Base-by-base conservation (phyloP, 345 rosid species). In the Populus tremula region DNA sequence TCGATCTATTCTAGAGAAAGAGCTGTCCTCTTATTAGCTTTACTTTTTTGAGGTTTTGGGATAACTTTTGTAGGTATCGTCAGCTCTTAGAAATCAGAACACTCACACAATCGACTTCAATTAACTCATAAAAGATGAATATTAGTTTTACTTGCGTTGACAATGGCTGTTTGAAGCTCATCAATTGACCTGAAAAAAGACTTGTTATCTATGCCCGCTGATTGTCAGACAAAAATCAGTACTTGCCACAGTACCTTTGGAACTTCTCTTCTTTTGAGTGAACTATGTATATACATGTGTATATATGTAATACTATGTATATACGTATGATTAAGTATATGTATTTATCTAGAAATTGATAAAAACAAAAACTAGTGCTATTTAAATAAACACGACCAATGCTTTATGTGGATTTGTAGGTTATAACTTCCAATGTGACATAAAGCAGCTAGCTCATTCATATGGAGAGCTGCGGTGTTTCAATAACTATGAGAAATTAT, bases 341-440 rank as follows among this genome's bases (percentile, higher is more conserved):
- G 11, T 36, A 1, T 67, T 54, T 10, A 7, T 74, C 8, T 20
- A 41, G 74, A 16, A 36, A 59, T 38, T 10, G 31, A 18, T n/a
- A 38, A 45, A 29, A 63, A 43, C 11, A 2, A 65, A 29, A 39
- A n/a, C 11, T n/a, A 39, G 23, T 31, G 54, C 67, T 18, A 59
- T 69, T 35, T 41, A 64, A 64, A 33, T 68, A 31, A 23, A 33
- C 21, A 25, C 14, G 59, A 69, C 25, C 47, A 12, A 53, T 65
- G 16, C 23, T 35, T 2, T 53, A 56, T 49, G 39, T 71, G 73
- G 62, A 50, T 59, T 75, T 77, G 82, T 85, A 95, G 99, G 99
- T 76, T 96, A 91, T 74, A 92, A 85, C 88, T 92, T 96, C 77
- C 96, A 88, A 38, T 91, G 97, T 73, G 99, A 95, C 86, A 77